Evolutionary conservation across 2,329 filamentous ascomycete genomes (phyloP).

Genomic region (Dichotomopilus funicola): DNA sequence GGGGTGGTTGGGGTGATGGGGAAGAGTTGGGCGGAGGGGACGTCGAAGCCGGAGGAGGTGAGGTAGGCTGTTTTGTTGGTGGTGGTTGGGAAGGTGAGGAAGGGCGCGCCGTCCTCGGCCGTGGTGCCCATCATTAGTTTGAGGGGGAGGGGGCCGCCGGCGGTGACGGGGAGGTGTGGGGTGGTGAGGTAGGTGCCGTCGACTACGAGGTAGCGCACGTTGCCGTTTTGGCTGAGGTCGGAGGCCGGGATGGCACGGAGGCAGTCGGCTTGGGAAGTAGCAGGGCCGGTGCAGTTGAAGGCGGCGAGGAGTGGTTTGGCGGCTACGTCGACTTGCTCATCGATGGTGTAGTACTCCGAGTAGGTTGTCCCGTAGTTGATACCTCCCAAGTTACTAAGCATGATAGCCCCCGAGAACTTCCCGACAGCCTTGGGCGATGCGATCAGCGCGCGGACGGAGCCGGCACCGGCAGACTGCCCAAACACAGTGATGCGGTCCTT

Average conservation of each 20-base stretch:
- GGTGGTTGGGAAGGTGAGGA: constrained; percentile 40
- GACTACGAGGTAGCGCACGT: constrained; percentile 49
- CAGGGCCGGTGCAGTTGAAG: constrained; percentile 43
- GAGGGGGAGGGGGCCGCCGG: constrained; percentile 38
- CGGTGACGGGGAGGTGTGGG: constrained; percentile 41
- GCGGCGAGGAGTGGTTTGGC: constrained; percentile 45
- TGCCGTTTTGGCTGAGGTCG: constrained; percentile 34
- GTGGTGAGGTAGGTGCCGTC: constrained; percentile 49
- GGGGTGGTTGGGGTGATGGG: constrained; percentile 39
- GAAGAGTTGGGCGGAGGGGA: constrained; percentile 37
- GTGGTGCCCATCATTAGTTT: constrained; percentile 51
- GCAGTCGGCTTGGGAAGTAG: constrained; percentile 45
- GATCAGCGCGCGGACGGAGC: constrained; percentile 44
- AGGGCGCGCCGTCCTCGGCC: constrained; percentile 49
- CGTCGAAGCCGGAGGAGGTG: constrained; percentile 27
- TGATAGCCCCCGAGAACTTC: constrained; percentile 43
- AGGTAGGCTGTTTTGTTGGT: constrained; percentile 31
- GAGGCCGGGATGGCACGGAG: constrained; percentile 41
- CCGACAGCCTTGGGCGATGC: constrained; percentile 41
- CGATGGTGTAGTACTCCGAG: constrained; percentile 51
- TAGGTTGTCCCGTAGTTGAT: constrained; percentile 51
- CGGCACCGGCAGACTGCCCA: constrained; percentile 48
- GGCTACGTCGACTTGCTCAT: constrained; percentile 41
- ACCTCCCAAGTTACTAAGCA: constrained; percentile 36
- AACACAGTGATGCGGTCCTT: constrained; percentile 50